Base-by-base conservation (phyloP, 2,329 filamentous ascomycete genomes). In the Aspergillus tamarii region DNA sequence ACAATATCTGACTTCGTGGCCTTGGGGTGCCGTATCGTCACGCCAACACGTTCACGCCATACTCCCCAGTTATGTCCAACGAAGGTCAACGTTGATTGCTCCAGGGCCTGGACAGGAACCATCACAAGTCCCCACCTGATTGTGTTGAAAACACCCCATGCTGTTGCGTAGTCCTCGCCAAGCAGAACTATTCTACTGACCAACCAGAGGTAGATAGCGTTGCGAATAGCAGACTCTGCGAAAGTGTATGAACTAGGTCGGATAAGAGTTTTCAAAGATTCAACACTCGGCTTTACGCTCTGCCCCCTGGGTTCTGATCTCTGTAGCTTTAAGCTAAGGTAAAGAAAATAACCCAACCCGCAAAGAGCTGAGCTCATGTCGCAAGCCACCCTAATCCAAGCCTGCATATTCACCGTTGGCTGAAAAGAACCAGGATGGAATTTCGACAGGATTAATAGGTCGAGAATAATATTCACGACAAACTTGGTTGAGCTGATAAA, bases 61-160 rank as follows among this genome's bases (percentile, higher is more conserved):
- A 6, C 6, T 7, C 89, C 89, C 89, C 89, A 92, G 1, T 76
- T 77, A 67, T 92, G 89, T 0, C 89, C 88, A 19, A 91, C 81
- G 69, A 91, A 92, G 0, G 87, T 82, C 0, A 90, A 77, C 0
- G 87, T 82, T 0, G 89, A 89, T 2, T 86, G 86, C 73, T 93
- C 89, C 0, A 92, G 79, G 0, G 89, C 84, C 64, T 87, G 84
- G 0, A 92, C 87, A 0, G 89, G 89, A 0, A 92, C 88, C 89
- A 92, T 93, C 34, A 92, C 80, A 0, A 92, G 79, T 0, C 89
- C 90, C 89, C 89, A 92, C 16, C 89, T 84, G 48, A 92, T 92
- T 0, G 89, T 92, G 61, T 85, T 90, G 78, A 93, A 93, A 11
- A 92, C 81, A 1, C 89, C 87, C 89, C 89, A 93, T 0, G 89